Evolutionary conservation across 1,139 yeast genomes (phyloP).

Genomic region (Eremothecium gossypii): DNA sequence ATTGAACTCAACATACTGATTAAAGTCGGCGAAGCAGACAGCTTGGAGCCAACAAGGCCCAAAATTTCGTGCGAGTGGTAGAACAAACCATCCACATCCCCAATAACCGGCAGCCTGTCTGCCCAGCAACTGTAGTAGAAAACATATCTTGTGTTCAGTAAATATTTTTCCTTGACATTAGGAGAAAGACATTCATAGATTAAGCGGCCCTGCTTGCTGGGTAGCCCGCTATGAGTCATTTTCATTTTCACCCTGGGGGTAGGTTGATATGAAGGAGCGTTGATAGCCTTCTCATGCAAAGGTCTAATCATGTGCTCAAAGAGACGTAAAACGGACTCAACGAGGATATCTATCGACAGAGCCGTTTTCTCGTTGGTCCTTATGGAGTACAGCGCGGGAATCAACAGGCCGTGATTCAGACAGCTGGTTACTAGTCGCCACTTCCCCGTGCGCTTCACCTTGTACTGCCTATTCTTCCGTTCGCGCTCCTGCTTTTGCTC

Average conservation of each 20-base stretch:
- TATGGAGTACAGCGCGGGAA: conserved; percentile 55
- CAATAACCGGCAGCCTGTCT: conserved; percentile 33
- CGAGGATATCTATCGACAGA: conserved; percentile 44
- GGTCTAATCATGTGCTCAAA: conserved; percentile 45
- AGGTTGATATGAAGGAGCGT: conserved; percentile 14
- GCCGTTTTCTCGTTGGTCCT: conserved; percentile 57
- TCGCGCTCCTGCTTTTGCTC: conserved; percentile 4
- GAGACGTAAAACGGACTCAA: conserved; percentile 42
- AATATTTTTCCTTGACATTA: conserved; percentile 22
- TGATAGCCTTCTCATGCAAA: conserved; percentile 29
- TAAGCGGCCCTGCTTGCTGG: conserved; percentile 21
- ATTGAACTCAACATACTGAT: conserved; percentile 56
- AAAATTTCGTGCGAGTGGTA: conserved; percentile 41
- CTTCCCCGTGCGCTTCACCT: conserved; percentile 12
- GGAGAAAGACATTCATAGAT: conserved; percentile 10
- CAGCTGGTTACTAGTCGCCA: conserved; percentile 42
- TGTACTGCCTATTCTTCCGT: conserved; percentile 3
- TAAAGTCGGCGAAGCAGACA: conserved; percentile 40
- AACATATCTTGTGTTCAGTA: conserved; percentile 19
- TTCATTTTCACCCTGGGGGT: conserved; percentile 19
- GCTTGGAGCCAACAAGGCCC: conserved; percentile 46
- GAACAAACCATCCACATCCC: conserved; percentile 39
- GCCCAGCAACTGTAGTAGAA: conserved; percentile 52
- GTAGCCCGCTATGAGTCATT: conserved; percentile 14
- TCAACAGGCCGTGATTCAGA: conserved; percentile 53